Evolutionary conservation across 164 flowering plant genomes (phyloP).

Genomic region (Houttuynia cordata): DNA sequence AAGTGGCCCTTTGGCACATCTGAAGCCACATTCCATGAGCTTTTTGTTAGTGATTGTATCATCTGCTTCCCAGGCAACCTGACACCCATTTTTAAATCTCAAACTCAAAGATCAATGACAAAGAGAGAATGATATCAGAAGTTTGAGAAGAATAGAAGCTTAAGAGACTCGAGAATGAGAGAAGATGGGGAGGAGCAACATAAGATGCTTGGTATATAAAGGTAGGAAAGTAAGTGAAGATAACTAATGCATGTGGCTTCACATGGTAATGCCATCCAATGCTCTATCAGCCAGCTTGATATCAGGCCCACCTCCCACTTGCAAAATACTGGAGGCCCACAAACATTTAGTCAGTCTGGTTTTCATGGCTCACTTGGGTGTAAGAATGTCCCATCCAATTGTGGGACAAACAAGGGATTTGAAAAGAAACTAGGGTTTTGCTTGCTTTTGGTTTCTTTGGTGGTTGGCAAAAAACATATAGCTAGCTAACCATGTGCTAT

Average conservation of each 20-base stretch:
- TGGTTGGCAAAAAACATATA: no score
- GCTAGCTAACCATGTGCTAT: no score
- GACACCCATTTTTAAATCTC: neutral
- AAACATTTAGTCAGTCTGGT: no score
- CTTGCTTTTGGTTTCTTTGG: no score
- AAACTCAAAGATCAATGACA: neutral
- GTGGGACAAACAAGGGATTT: no score
- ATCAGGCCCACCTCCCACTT: neutral
- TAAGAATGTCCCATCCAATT: no score
- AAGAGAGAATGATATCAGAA: neutral
- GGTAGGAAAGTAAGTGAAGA: neutral
- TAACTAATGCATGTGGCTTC: neutral
- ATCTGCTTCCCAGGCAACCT: slow-evolving; percentile 2
- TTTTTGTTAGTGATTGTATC: neutral
- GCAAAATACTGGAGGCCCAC: neutral
- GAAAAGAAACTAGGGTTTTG: no score
- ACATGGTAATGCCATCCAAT: neutral
- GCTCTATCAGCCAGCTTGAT: neutral
- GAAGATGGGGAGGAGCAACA: neutral
- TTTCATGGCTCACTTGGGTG: no score
- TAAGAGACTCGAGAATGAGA: neutral
- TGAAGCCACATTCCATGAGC: neutral
- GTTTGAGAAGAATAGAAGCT: neutral
- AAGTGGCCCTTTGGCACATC: slow-evolving; percentile 8
- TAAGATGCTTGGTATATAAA: neutral